Percentiles rank a stretch among this genome's conserved stretches.
phyloP scores from a whole-genome alignment of 257 asterid species.

The Solanum boliviense region DNA sequence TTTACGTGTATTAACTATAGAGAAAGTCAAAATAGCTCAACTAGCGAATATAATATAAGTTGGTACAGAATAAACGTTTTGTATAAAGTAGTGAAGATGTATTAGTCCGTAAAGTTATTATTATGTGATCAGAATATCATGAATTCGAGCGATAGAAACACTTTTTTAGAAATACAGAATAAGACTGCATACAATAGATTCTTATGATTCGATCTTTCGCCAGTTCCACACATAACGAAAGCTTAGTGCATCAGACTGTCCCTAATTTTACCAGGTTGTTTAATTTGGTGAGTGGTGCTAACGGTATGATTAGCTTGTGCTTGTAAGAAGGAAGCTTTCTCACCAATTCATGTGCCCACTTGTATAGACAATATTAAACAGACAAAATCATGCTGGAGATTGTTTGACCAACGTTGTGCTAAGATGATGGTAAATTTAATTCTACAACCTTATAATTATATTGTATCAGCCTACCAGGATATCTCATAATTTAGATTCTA shows the following conservation, averaged over 20 bases:
- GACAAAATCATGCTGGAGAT: neutral
- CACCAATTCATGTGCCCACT: neutral
- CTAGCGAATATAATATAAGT: neutral
- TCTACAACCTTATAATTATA: neutral
- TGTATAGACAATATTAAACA: neutral
- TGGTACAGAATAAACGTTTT: neutral
- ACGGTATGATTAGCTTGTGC: neutral
- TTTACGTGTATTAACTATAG: neutral
- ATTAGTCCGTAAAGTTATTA: neutral
- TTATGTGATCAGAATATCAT: too few species aligned
- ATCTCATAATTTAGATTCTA: neutral
- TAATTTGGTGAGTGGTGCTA: neutral
- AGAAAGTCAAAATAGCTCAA: neutral
- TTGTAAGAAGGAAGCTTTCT: neutral
- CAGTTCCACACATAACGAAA: neutral
- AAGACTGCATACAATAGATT: too few species aligned
- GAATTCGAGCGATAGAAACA: rapidly evolving
- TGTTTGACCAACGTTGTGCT: neutral
- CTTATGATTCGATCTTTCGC: rapidly evolving
- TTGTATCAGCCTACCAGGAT: neutral
- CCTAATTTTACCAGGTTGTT: neutral
- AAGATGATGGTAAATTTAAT: neutral
- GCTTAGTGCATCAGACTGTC: neutral
- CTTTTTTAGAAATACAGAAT: too few species aligned
- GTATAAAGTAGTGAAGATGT: neutral